Evolutionary conservation across 768 basidiomycete genomes (phyloP).

Genomic region (Xanthoconium purpureum): DNA sequence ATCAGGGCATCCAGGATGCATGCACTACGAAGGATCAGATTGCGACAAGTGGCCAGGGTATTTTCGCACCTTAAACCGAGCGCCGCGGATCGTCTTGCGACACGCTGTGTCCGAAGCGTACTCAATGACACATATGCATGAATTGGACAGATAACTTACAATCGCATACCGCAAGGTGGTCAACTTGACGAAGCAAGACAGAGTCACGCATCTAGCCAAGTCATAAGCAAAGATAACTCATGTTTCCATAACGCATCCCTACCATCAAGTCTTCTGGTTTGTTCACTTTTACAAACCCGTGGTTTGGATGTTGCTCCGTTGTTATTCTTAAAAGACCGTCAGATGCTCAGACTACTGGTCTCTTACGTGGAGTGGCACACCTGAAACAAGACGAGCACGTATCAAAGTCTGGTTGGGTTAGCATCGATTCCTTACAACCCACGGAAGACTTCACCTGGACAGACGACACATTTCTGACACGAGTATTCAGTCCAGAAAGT

Average conservation of each 20-base stretch:
- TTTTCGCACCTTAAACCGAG: conserved; percentile 65
- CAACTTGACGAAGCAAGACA: conserved; percentile 11
- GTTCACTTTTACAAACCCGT: conserved; percentile 65
- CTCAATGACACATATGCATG: background rate
- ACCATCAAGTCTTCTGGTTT: conserved; percentile 58
- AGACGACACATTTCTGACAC: conserved; percentile 70
- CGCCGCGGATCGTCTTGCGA: conserved; percentile 49
- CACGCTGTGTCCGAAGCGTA: conserved; percentile 37
- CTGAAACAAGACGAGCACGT: conserved; percentile 68
- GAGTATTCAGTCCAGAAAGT: conserved; percentile 1
- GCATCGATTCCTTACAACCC: background rate
- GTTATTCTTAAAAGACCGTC: conserved; percentile 47
- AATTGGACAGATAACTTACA: conserved; percentile 25
- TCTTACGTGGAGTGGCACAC: conserved; percentile 31
- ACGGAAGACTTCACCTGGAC: conserved; percentile 45
- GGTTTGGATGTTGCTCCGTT: conserved; percentile 68
- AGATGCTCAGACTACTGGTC: background rate
- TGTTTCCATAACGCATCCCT: conserved; percentile 19
- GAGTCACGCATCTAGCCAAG: conserved; percentile 30
- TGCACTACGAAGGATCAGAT: conserved; percentile 52
- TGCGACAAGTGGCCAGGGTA: background rate
- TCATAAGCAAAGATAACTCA: background rate
- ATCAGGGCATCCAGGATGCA: conserved; percentile 73
- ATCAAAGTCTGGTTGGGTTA: conserved; percentile 59
- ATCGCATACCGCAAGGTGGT: conserved; percentile 63